A percentile compares a stretch with the other conserved stretches of the same genome.
Evolutionary conservation across 2,329 filamentous ascomycete species (phyloP).

Genomic region (Coniochaeta ligniaria): DNA sequence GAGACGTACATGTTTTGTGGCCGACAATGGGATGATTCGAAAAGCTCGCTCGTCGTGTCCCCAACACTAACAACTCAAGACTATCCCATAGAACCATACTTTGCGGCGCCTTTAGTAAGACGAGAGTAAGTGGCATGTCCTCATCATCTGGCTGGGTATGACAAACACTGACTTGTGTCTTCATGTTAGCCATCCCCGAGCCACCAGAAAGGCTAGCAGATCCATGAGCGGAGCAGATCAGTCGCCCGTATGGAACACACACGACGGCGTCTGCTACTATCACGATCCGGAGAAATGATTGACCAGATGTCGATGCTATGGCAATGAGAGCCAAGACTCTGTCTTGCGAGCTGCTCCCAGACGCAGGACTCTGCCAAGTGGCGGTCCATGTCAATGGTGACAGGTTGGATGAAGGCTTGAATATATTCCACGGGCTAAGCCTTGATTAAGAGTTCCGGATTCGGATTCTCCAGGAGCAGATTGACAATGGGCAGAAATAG

Average conservation of each 20-base stretch:
- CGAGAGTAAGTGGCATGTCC: background rate
- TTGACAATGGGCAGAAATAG: constrained; percentile 31
- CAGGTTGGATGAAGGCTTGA: background rate
- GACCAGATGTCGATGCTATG: too few species aligned
- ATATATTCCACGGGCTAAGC: background rate
- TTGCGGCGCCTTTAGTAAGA: background rate
- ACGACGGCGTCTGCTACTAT: background rate
- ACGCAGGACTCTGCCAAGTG: too few species aligned
- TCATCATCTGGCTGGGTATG: background rate
- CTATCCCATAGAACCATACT: background rate
- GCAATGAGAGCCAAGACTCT: too few species aligned
- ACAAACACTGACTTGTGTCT: background rate
- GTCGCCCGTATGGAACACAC: background rate
- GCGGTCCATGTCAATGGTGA: background rate
- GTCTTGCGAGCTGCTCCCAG: too few species aligned
- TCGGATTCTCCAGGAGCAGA: constrained; percentile 19
- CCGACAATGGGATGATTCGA: background rate
- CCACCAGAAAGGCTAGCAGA: background rate
- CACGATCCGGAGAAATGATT: too few species aligned
- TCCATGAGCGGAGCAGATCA: background rate
- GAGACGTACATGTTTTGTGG: background rate
- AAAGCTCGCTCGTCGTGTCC: background rate
- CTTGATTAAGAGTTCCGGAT: background rate
- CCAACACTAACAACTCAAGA: background rate
- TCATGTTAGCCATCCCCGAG: background rate